Conservation (phyloP, 1,284 basidiomycete genomes). For the Tilletia setariae region DNA sequence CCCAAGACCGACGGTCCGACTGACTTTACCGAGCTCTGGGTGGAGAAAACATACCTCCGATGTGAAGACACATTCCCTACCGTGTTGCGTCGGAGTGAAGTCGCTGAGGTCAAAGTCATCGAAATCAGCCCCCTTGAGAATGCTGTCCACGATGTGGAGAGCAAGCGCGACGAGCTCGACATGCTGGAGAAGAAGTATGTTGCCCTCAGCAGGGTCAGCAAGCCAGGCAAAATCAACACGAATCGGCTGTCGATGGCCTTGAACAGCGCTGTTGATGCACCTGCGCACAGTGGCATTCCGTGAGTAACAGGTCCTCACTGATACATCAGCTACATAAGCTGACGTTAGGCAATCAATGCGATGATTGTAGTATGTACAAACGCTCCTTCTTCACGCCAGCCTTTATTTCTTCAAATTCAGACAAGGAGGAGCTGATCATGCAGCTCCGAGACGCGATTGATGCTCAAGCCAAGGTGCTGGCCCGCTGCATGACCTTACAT, state of each 20-base stretch:
- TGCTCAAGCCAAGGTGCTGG: conserved; percentile 70
- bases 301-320: conserved; percentile 15
- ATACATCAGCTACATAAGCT: background rate
- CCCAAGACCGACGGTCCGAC: background rate
- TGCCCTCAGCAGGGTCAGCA: conserved; percentile 68
- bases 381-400: conserved; percentile 69
- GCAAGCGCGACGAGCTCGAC: conserved; percentile 71
- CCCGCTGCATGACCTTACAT: conserved; percentile 78
- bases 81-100: conserved; percentile 82
- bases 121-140: conserved; percentile 84
- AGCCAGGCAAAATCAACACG: conserved; percentile 62
- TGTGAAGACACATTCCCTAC: conserved; percentile 85
- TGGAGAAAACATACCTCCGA: conserved; percentile 65
- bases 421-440: conserved; percentile 68
- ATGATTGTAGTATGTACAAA: conserved; percentile 28
- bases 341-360: background rate
- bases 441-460: conserved; percentile 73
- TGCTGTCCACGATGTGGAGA: conserved; percentile 74
- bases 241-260: conserved; percentile 82
- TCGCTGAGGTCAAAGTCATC: conserved; percentile 69
- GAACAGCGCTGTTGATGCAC: conserved; percentile 81
- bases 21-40: conserved; percentile 60
- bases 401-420: conserved; percentile 69
- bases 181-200: conserved; percentile 70
- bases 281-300: conserved; percentile 71